Evolutionary conservation across 2,329 filamentous ascomycete genomes (phyloP).

Genomic region (Tothia fuscella): DNA sequence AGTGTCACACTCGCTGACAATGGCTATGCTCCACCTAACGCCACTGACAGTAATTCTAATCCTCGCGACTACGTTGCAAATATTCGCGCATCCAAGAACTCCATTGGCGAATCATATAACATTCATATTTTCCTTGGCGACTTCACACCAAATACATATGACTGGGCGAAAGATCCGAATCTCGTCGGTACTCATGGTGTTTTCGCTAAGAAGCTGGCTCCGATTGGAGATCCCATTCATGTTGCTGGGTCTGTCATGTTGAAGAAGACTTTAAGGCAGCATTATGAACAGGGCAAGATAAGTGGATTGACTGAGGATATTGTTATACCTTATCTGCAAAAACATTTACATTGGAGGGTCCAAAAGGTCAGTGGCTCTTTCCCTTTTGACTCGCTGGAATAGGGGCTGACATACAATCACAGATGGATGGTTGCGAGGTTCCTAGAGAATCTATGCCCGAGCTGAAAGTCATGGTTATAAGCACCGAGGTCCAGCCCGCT

Average conservation of each 20-base stretch:
- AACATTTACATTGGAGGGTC: slow-evolving; percentile 24
- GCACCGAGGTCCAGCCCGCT: slow-evolving; percentile 27
- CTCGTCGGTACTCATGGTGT: slow-evolving; percentile 50
- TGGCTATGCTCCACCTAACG: slow-evolving; percentile 17
- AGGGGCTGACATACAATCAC: slow-evolving; percentile 4
- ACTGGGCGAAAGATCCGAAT: slow-evolving; percentile 43
- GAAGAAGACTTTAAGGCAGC: slow-evolving; percentile 29
- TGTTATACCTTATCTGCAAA: slow-evolving; percentile 20
- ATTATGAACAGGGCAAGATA: slow-evolving; percentile 23
- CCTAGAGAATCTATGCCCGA: slow-evolving; percentile 22
- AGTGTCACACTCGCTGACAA: not conserved
- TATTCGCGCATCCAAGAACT: slow-evolving; percentile 48
- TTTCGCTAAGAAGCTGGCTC: slow-evolving; percentile 22
- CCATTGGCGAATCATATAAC: slow-evolving; percentile 45
- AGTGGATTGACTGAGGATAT: slow-evolving; percentile 14
- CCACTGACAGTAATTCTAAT: slow-evolving; percentile 22
- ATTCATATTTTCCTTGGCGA: slow-evolving; percentile 58
- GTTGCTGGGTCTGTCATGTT: slow-evolving; percentile 32
- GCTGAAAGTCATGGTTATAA: slow-evolving; percentile 29
- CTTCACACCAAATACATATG: slow-evolving; percentile 30
- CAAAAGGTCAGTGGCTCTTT: slow-evolving; percentile 10
- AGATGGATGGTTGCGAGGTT: slow-evolving; percentile 28
- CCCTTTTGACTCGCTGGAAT: not conserved
- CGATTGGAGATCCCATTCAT: slow-evolving; percentile 9
- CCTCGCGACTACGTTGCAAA: slow-evolving; percentile 52